Evolutionary conservation across 371 early-diverging fungal species (phyloP), one percentile per base, ranked within the genome.

Genomic region (Mycotypha africana): DNA sequence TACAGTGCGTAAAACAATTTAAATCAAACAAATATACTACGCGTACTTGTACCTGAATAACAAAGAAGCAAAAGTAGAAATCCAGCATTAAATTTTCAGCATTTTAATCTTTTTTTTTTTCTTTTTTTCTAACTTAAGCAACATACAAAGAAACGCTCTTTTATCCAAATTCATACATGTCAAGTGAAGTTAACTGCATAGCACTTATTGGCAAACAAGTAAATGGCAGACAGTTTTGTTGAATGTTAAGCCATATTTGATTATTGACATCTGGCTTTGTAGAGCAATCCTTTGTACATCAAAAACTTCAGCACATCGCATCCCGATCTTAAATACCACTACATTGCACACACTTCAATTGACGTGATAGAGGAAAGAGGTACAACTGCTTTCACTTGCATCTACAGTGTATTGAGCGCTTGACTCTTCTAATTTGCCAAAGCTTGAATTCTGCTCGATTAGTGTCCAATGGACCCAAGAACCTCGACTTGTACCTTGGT

Each of bases 331-430:
- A 89, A 90, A 58, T 91, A 84, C 63, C 89, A 91, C 63, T 92
- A 89, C 58, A 69, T 92, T 63, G 89, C 88, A 23, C 91, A 92
- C 49, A 92, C 91, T 0, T 84, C 91, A 0, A 84, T 85, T 51
- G 92, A 93, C 60, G 80, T 90, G 5, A 86, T 91, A 53, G 94
- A 92, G 53, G 92, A 91, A 64, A 74, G 88, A 58, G 83, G 88
- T 85, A 43, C 3, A n/a, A n/a, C n/a, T n/a, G n/a, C n/a, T n/a
- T n/a, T n/a, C n/a, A n/a, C n/a, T n/a, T n/a, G n/a, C n/a, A n/a
- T n/a, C n/a, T n/a, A n/a, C n/a, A n/a, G n/a, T n/a, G n/a, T n/a
- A n/a, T n/a, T n/a, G n/a, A n/a, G n/a, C n/a, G n/a, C n/a, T n/a
- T n/a, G n/a, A n/a, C n/a, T n/a, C n/a, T n/a, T n/a, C n/a, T n/a